Percentiles rank a stretch among this genome's conserved stretches.
Evolutionary conservation across 495 filamentous ascomycete genomes (phyloP).

Genomic region (Staphylotrichum tortipilum): DNA sequence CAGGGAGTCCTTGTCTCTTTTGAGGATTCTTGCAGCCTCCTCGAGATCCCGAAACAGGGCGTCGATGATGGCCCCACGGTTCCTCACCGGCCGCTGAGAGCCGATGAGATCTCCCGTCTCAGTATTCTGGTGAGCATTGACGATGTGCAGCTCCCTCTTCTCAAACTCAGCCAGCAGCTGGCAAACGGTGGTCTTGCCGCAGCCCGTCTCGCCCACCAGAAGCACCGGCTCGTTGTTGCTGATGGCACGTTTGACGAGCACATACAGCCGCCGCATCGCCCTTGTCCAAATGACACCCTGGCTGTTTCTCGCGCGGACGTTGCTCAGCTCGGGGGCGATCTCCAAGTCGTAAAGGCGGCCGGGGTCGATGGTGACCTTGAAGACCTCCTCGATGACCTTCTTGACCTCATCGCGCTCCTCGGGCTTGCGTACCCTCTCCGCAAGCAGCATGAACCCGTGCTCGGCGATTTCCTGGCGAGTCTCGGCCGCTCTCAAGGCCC

Average conservation of each 20-base stretch:
- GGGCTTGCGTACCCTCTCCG: conserved; percentile 83
- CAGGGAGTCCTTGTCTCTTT: conserved; percentile 17
- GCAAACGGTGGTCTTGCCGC: conserved; percentile 93
- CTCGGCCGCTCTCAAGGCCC: conserved; percentile 82
- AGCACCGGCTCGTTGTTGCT: conserved; percentile 89
- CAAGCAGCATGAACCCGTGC: conserved; percentile 93
- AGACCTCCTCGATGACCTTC: conserved; percentile 80
- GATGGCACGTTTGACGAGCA: conserved; percentile 75
- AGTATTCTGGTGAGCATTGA: conserved; percentile 96
- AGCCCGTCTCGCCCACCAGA: conserved; percentile 92
- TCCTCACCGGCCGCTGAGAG: conserved; percentile 84
- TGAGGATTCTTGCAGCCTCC: conserved; percentile 32
- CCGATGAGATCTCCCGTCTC: conserved; percentile 97
- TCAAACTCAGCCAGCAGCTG: conserved; percentile 81
- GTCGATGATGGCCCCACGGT: conserved; percentile 60
- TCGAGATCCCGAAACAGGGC: conserved; percentile 56
- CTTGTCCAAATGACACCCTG: conserved; percentile 82
- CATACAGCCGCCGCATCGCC: conserved; percentile 83
- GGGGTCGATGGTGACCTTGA: conserved; percentile 77
- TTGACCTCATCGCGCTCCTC: conserved; percentile 81
- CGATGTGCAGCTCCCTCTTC: conserved; percentile 65
- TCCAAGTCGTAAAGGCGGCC: conserved; percentile 57
- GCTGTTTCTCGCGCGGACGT: conserved; percentile 40
- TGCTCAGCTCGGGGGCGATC: conserved; percentile 44
- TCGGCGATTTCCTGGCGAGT: conserved; percentile 79